Percentiles rank a stretch among this genome's conserved stretches.
phyloP scores from a whole-genome alignment of 148 eudicot genomes.

The Suaeda aralocaspica region DNA sequence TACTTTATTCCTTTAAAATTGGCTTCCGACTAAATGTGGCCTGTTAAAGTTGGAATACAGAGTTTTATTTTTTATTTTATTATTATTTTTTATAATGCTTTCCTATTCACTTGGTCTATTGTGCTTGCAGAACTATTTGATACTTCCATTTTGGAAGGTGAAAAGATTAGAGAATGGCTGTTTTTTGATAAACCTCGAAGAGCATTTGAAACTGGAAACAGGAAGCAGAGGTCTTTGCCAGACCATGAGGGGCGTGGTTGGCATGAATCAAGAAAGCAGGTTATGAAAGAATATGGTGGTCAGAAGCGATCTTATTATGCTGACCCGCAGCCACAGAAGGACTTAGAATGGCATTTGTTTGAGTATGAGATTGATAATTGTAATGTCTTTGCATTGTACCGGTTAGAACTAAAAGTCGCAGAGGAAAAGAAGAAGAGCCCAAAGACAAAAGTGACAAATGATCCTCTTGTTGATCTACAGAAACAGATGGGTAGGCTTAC shows the following conservation, averaged over 20 bases:
- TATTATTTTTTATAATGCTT: no score
- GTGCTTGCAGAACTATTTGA: constrained; percentile 43
- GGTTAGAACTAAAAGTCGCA: constrained; percentile 38
- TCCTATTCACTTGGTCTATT: not conserved
- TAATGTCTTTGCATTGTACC: constrained; percentile 35
- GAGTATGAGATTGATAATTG: constrained; percentile 43
- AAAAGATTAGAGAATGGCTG: constrained; percentile 45
- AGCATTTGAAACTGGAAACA: constrained; percentile 46
- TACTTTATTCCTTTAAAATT: no score
- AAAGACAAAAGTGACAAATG: constrained; percentile 29
- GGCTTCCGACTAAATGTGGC: no score
- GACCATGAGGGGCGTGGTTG: constrained; percentile 53
- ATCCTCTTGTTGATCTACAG: constrained; percentile 39
- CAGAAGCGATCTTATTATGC: constrained; percentile 46
- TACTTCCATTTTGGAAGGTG: constrained; percentile 32
- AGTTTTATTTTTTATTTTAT: no score
- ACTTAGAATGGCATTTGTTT: constrained; percentile 45
- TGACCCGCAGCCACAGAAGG: constrained; percentile 43
- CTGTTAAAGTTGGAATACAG: no score
- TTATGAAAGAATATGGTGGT: constrained; percentile 37
- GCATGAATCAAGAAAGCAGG: constrained; percentile 50
- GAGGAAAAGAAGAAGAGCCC: constrained; percentile 41
- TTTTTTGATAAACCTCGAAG: constrained; percentile 51
- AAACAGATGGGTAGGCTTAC: constrained; percentile 47
- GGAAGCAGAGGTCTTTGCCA: constrained; percentile 50